These are phyloP conservation scores for Boletus tylopilopsis DNA, from an alignment of 768 basidiomycete genomes.

Conservation along the genomic window DNA sequence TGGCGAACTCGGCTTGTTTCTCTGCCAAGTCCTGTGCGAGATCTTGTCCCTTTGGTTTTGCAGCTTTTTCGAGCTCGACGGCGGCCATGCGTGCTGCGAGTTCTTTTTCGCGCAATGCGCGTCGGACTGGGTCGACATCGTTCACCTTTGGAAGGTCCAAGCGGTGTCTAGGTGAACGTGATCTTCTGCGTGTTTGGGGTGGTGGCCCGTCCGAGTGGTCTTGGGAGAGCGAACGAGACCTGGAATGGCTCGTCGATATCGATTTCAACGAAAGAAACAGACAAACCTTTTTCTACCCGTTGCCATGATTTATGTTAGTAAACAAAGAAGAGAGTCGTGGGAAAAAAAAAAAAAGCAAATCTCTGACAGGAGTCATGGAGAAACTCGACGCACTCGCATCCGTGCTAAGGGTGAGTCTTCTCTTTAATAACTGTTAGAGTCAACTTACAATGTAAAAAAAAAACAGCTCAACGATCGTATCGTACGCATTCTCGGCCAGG, in stretches of 20 bases:
- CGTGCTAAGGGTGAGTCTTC: constrained; percentile 47
- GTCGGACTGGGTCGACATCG: constrained; percentile 76
- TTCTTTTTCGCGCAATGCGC: constrained; percentile 75
- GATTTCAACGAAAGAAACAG: no score
- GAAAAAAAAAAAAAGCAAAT: constrained; percentile 1
- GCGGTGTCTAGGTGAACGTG: no score
- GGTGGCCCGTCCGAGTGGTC: constrained; percentile 26
- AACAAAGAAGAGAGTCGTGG: constrained; percentile 6
- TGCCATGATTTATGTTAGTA: constrained; percentile 36
- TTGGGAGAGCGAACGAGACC: constrained; percentile 49
- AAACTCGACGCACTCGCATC: constrained; percentile 49
- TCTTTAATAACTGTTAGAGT: no score
- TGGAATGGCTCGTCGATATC: constrained; percentile 18
- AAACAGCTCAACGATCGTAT: constrained; percentile 65
- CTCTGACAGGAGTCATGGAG: constrained; percentile 36
- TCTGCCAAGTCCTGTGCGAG: constrained; percentile 50
- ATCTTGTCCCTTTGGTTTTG: constrained; percentile 49
- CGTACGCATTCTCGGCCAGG: constrained; percentile 73
- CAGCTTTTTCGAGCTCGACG: constrained; percentile 58
- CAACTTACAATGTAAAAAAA: not conserved
- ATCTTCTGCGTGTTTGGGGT: constrained; percentile 25
- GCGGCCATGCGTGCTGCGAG: constrained; percentile 68
- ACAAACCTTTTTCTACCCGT: constrained; percentile 44
- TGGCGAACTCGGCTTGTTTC: constrained; percentile 84
- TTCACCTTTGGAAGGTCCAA: constrained; percentile 47